Conservation (phyloP, 177 flowering plant genomes). For the Vitis hybrid region DNA sequence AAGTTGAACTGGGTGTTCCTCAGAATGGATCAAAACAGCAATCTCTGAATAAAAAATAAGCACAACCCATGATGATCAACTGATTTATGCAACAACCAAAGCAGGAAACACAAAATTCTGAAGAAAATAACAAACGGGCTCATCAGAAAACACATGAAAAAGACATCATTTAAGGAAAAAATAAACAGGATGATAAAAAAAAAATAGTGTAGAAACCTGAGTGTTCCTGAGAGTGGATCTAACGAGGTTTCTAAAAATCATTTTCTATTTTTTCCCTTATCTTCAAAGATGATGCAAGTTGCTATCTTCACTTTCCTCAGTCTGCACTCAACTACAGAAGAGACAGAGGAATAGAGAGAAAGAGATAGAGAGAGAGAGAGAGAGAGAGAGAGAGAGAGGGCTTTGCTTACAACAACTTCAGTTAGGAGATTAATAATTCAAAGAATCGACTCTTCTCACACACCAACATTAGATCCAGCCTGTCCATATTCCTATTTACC, state of each 20-base stretch:
- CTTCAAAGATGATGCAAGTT: background rate
- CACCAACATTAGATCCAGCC: too few species aligned
- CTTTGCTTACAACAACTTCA: too few species aligned
- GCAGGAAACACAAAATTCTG: background rate
- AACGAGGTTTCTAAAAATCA: conserved; percentile 18
- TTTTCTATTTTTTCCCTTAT: background rate
- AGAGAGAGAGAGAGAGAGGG: too few species aligned
- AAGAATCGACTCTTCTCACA: too few species aligned
- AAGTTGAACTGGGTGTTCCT: too few species aligned
- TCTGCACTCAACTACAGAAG: too few species aligned
- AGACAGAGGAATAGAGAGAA: conserved; percentile 12
- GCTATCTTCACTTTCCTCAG: too few species aligned
- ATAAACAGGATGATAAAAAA: background rate
- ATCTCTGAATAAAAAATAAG: too few species aligned
- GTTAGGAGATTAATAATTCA: too few species aligned
- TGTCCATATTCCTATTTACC: too few species aligned
- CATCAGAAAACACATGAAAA: background rate
- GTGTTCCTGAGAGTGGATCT: conserved; percentile 21
- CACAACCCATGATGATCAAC: too few species aligned
- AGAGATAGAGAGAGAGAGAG: background rate
- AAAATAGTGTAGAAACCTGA: conserved; percentile 11
- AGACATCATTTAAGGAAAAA: background rate
- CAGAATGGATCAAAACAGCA: too few species aligned
- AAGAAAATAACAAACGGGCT: background rate
- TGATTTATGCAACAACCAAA: background rate